phyloP scores from a whole-genome alignment of 306 rosid genomes.

The Corylus heterophylla region DNA sequence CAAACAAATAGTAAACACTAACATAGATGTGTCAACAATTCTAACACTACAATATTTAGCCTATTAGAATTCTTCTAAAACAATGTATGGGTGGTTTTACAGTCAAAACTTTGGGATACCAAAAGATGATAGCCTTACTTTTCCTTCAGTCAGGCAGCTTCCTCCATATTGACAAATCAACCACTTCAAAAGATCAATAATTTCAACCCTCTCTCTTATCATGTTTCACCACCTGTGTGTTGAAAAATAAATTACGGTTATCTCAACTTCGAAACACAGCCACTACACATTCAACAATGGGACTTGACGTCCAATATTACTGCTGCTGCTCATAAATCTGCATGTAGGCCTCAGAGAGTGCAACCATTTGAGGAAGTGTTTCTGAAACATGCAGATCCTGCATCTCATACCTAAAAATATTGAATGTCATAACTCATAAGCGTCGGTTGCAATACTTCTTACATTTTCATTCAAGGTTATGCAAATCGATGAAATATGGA shows the following conservation, averaged over 20 bases:
- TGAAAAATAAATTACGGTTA: not conserved
- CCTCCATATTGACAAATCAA: not conserved
- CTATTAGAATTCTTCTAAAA: not conserved
- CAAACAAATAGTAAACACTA: not conserved
- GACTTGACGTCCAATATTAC: conserved; percentile 19
- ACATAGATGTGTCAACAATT: not conserved
- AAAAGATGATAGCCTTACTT: not conserved
- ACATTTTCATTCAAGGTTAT: not conserved
- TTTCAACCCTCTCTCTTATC: not conserved
- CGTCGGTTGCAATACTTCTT: conserved; percentile 22
- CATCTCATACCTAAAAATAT: conserved; percentile 78
- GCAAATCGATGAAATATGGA: conserved; percentile 10
- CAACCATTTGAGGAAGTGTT: conserved; percentile 95
- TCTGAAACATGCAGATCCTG: conserved; percentile 94
- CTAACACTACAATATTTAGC: not conserved
- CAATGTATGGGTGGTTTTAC: not conserved
- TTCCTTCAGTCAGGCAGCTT: not conserved
- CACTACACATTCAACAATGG: not conserved
- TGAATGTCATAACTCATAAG: not conserved
- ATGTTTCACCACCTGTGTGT: not conserved
- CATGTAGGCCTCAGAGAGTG: conserved; percentile 92
- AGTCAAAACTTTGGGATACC: not conserved
- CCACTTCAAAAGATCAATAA: too few relatives aligned
- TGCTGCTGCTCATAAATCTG: conserved; percentile 96
- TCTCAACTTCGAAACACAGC: not conserved